A percentile compares a stretch with the other conserved stretches of the same genome.
Conservation (phyloP, 2,329 filamentous ascomycete genomes). For the Atkinsonella hypoxylon region DNA sequence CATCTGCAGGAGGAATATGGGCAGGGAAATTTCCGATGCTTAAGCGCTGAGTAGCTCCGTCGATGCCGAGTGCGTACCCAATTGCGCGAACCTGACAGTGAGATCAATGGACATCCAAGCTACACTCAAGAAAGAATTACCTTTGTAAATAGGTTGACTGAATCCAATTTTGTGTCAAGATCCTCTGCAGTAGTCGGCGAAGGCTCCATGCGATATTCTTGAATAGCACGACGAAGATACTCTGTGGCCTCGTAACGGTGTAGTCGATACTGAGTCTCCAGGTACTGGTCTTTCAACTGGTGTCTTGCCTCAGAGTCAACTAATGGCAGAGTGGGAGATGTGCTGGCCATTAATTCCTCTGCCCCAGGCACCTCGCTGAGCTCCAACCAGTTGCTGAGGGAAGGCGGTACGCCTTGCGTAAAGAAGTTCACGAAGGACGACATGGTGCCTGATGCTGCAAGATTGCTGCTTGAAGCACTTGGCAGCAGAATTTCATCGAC, state of each 20-base stretch:
- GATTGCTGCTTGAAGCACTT: not conserved
- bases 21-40: slow-evolving; percentile 57
- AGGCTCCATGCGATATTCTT: slow-evolving; percentile 29
- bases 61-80: slow-evolving; percentile 49
- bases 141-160: slow-evolving; percentile 53
- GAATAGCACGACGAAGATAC: slow-evolving; percentile 55
- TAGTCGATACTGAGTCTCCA: slow-evolving; percentile 63
- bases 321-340: slow-evolving; percentile 10
- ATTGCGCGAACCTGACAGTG: slow-evolving; percentile 48
- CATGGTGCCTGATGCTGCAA: not conserved
- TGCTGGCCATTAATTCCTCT: slow-evolving; percentile 12
- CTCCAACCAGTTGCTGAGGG: not conserved
- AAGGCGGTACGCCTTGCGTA: not conserved
- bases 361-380: slow-evolving; percentile 15
- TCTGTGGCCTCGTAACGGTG: slow-evolving; percentile 63
- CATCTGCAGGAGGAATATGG: slow-evolving; percentile 36
- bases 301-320: not conserved
- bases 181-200: not conserved
- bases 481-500: not conserved
- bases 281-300: slow-evolving; percentile 36
- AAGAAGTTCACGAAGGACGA: slow-evolving; percentile 4
- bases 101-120: not conserved
- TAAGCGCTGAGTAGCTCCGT: slow-evolving; percentile 36
- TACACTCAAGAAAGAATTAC: slow-evolving; percentile 28
- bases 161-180: slow-evolving; percentile 37